Evolutionary conservation across 1,284 basidiomycete genomes (phyloP).

Genomic region (Puccinia brachypodii): DNA sequence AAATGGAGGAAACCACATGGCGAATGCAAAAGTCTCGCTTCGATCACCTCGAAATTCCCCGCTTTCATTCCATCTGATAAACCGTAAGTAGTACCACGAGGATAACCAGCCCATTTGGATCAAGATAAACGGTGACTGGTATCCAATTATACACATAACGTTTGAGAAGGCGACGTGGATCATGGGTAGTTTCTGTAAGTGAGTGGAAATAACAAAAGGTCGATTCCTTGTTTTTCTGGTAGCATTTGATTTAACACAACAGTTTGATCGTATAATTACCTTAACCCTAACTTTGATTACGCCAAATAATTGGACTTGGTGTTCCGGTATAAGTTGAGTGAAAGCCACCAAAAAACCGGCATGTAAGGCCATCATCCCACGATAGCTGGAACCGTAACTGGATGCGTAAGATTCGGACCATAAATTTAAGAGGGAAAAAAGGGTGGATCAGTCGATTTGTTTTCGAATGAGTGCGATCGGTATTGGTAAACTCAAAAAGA

Average conservation of each 20-base stretch:
- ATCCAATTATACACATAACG: slow-evolving; percentile 80
- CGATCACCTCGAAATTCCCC: slow-evolving; percentile 70
- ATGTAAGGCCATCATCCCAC: slow-evolving; percentile 89
- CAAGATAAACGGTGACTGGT: slow-evolving; percentile 89
- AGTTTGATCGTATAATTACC: slow-evolving; percentile 60
- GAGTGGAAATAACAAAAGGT: not conserved
- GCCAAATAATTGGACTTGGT: slow-evolving; percentile 90
- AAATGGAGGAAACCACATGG: slow-evolving; percentile 94
- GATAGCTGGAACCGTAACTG: slow-evolving; percentile 83
- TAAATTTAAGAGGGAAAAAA: slow-evolving; percentile 38
- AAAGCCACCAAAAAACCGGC: slow-evolving; percentile 88
- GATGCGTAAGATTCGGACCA: slow-evolving; percentile 17
- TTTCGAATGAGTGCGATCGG: slow-evolving; percentile 1
- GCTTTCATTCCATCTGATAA: slow-evolving; percentile 77
- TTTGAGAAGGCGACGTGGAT: slow-evolving; percentile 87
- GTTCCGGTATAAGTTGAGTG: slow-evolving; percentile 95
- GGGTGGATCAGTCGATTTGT: not conserved
- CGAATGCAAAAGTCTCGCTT: slow-evolving; percentile 93
- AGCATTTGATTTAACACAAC: not conserved
- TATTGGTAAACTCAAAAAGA: not conserved
- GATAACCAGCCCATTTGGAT: slow-evolving; percentile 99
- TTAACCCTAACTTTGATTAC: slow-evolving; percentile 83
- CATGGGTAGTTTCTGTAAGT: slow-evolving; percentile 77
- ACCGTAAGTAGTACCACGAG: slow-evolving; percentile 89
- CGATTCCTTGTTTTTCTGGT: not conserved